Percentiles rank a stretch among this genome's conserved stretches.
phyloP scores from a whole-genome alignment of 2,329 filamentous ascomycete genomes.

The Akanthomyces lecanii region DNA sequence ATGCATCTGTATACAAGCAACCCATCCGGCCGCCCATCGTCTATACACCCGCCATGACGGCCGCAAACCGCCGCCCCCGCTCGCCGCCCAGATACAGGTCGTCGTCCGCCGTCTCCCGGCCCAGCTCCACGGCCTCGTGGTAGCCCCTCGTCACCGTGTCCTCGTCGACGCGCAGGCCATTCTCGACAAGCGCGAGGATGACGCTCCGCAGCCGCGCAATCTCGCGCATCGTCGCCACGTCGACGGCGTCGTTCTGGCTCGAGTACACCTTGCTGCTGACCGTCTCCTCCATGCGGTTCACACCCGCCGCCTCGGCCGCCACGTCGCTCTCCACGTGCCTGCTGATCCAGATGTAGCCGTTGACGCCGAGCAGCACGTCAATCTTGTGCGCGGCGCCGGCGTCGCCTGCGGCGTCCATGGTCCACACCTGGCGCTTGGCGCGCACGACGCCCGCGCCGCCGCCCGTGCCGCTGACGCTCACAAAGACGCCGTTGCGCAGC shows the following conservation, averaged over 20 bases:
- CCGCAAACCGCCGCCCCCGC: constrained; percentile 47
- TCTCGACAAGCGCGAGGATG: constrained; percentile 76
- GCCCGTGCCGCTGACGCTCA: constrained; percentile 74
- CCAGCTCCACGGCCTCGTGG: constrained; percentile 72
- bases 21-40: background rate
- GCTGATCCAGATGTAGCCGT: constrained; percentile 94
- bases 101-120: constrained; percentile 55
- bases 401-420: constrained; percentile 47
- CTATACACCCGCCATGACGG: constrained; percentile 29
- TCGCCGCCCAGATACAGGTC: constrained; percentile 59
- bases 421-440: constrained; percentile 82
- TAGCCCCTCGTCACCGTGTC: constrained; percentile 82
- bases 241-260: constrained; percentile 87
- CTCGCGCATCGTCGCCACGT: constrained; percentile 73
- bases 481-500: constrained; percentile 86
- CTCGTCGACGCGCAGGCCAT: constrained; percentile 81
- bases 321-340: constrained; percentile 68
- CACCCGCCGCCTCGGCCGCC: constrained; percentile 46
- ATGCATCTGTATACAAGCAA: background rate
- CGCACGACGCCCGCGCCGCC: constrained; percentile 85
- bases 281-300: constrained; percentile 84
- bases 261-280: constrained; percentile 86
- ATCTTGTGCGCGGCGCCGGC: constrained; percentile 57
- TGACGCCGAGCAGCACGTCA: constrained; percentile 87
- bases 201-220: constrained; percentile 81